Conservation (phyloP, 345 rosid genomes). For the Hirschfeldia incana region DNA sequence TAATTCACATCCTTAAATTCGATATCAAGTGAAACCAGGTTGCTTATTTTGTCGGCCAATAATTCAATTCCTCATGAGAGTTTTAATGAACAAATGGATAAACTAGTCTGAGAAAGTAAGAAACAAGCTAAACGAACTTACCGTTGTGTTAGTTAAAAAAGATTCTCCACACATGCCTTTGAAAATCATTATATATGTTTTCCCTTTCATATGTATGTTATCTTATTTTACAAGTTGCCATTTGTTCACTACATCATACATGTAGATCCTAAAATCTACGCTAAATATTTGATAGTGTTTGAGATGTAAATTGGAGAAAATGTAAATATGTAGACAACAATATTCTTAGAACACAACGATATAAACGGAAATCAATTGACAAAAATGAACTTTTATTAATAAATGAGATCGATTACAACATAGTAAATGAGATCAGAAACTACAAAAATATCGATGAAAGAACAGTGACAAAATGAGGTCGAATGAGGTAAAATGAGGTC, state of each 20-base stretch:
- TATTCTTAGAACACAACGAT: too few relatives aligned
- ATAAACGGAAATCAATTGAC: too few relatives aligned
- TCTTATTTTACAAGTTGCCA: neutral
- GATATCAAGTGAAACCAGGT: conserved; percentile 13
- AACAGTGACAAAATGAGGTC: too few relatives aligned
- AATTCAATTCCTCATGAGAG: conserved; percentile 13
- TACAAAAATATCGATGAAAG: too few relatives aligned
- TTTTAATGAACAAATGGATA: conserved; percentile 8
- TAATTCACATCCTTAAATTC: conserved; percentile 26
- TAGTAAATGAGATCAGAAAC: too few relatives aligned
- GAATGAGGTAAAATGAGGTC: too few relatives aligned
- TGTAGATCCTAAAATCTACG: too few relatives aligned
- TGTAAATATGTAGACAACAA: too few relatives aligned
- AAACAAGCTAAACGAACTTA: conserved; percentile 16
- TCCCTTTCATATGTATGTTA: neutral
- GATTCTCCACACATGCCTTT: neutral
- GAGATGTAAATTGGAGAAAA: too few relatives aligned
- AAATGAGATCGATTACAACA: too few relatives aligned
- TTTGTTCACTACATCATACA: neutral
- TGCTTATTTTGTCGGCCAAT: conserved; percentile 35
- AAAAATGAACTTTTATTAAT: too few relatives aligned
- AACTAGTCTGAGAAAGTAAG: conserved; percentile 2
- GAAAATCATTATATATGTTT: neutral
- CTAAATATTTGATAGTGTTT: too few relatives aligned
- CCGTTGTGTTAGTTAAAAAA: conserved; percentile 29